Evolutionary conservation across 2,329 filamentous ascomycete species (phyloP).

Genomic region (Neophaeococcomyces aloes): DNA sequence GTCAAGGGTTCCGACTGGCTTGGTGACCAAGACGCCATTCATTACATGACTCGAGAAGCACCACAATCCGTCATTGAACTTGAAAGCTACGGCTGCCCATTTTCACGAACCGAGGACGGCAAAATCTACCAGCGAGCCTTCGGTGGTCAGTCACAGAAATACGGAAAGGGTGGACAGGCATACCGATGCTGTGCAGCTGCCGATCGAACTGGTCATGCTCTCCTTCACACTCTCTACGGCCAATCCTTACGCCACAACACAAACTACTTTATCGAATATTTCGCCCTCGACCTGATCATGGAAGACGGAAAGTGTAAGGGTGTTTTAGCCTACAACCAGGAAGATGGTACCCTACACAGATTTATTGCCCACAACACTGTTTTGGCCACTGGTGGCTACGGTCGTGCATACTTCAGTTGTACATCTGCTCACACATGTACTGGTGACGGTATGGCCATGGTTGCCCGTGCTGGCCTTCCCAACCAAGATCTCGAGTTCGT

Average conservation of each 20-base stretch:
- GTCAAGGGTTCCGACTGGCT: constrained; percentile 51
- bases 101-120: constrained; percentile 84
- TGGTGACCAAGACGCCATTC: constrained; percentile 50
- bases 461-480: constrained; percentile 89
- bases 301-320: constrained; percentile 93
- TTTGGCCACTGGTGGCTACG: constrained; percentile 91
- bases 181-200: constrained; percentile 95
- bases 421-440: constrained; percentile 98
- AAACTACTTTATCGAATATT: constrained; percentile 99
- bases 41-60: constrained; percentile 50
- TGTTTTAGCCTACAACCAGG: constrained; percentile 95
- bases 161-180: constrained; percentile 91
- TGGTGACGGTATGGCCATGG: constrained; percentile 99
- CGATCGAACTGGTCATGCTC: constrained; percentile 91
- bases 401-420: constrained; percentile 95
- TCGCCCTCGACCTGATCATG: constrained; percentile 94
- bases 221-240: constrained; percentile 96
- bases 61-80: constrained; percentile 51
- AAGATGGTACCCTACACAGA: constrained; percentile 93
- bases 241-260: constrained; percentile 96
- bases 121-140: constrained; percentile 98
- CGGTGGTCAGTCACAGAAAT: constrained; percentile 92
- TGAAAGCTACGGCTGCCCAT: constrained; percentile 95
- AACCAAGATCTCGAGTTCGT: constrained; percentile 99
- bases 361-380: constrained; percentile 97